Evolutionary conservation across 225 moss, liverwort and hornwort species (phyloP).

Genomic region (Asterella californica): DNA sequence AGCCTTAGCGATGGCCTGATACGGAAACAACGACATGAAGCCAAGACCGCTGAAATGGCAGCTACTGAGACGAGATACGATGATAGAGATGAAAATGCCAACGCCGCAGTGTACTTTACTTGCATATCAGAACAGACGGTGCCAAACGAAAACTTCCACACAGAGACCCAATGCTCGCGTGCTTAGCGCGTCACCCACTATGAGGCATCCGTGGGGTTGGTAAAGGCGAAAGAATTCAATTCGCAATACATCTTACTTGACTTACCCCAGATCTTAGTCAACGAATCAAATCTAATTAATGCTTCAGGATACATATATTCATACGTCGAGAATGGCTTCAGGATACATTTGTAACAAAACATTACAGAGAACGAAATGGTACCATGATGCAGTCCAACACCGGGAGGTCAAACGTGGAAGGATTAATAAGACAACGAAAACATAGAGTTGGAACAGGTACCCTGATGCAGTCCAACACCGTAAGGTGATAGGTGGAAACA

Average conservation of each 20-base stretch:
- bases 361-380: conserved; percentile 21
- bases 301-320: neutral
- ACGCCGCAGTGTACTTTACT: neutral
- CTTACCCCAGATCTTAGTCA: neutral
- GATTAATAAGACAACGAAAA: conserved; percentile 17
- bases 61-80: neutral
- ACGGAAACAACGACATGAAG: neutral
- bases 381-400: conserved; percentile 45
- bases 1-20: conserved; percentile 74
- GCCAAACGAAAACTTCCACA: neutral
- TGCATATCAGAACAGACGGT: neutral
- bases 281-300: neutral
- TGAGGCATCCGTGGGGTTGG: no score
- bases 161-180: neutral
- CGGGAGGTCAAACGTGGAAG: conserved; percentile 25
- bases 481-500: conserved; percentile 88
- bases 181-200: no score
- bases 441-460: conserved; percentile 33
- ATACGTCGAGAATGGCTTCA: no score
- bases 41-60: neutral
- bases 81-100: neutral
- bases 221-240: no score
- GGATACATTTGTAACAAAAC: neutral
- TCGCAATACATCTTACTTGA: neutral
- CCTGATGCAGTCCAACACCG: conserved; percentile 82